phyloP scores from a whole-genome alignment of 2,329 filamentous ascomycete genomes.

The Ophioceras dolichostomum region DNA sequence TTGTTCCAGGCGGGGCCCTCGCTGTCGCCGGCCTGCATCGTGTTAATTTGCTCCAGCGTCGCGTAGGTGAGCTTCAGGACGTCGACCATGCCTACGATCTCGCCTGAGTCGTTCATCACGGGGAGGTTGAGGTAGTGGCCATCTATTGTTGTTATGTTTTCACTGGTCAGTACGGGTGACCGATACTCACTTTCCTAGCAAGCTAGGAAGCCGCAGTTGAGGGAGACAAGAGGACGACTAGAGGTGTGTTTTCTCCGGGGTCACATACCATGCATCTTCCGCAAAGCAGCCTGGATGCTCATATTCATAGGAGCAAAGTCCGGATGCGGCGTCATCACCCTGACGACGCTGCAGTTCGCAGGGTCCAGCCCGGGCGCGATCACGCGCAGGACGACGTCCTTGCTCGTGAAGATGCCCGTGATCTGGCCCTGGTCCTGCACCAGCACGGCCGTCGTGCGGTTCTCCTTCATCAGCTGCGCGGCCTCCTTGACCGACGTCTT shows the following conservation, averaged over 20 bases:
- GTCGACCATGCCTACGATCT: conserved; percentile 99
- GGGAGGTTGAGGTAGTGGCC: conserved; percentile 96
- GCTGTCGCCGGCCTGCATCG: conserved; percentile 76
- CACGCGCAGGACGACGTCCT: conserved; percentile 94
- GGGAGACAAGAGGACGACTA: conserved; percentile 20
- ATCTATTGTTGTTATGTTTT: conserved; percentile 53
- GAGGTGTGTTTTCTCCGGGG: no score
- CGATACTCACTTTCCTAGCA: no score
- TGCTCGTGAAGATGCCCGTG: conserved; percentile 98
- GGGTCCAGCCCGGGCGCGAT: conserved; percentile 95
- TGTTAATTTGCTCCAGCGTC: conserved; percentile 94
- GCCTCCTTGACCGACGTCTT: conserved; percentile 94
- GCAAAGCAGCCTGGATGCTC: conserved; percentile 94
- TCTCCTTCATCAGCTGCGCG: conserved; percentile 93
- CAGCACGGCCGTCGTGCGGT: conserved; percentile 91
- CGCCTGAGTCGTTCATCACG: conserved; percentile 93
- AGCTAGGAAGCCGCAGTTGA: not conserved
- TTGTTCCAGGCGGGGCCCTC: conserved; percentile 99
- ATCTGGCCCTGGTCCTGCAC: conserved; percentile 96
- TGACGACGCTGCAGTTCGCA: conserved; percentile 88
- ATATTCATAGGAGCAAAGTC: conserved; percentile 98
- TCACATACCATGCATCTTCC: conserved; percentile 99
- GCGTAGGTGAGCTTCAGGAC: conserved; percentile 97
- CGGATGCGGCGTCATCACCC: conserved; percentile 97
- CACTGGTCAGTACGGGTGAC: no score